Conservation (phyloP, 331 rosid genomes). For the Arachis monticola region DNA sequence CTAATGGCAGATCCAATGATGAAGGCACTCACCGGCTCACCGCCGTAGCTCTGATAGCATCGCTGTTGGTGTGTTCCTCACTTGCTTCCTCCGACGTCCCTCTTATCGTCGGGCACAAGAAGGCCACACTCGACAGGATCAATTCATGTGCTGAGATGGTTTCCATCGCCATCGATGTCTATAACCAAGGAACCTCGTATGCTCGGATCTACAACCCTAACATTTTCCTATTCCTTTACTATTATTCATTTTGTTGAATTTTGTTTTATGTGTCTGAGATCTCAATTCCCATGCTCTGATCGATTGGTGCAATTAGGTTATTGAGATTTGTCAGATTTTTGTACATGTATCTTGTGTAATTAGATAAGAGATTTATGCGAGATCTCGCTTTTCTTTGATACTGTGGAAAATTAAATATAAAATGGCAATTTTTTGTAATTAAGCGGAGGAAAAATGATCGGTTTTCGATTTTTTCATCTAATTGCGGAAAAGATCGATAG, state of each 20-base stretch:
- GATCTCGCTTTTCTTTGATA: conserved; percentile 10
- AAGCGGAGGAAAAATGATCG: conserved; percentile 5
- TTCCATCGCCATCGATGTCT: conserved; percentile 85
- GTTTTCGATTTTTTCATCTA: conserved; percentile 10
- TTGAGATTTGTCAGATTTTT: conserved; percentile 2
- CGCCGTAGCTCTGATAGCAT: conserved; percentile 43
- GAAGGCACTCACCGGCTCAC: conserved; percentile 32
- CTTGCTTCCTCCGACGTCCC: conserved; percentile 78
- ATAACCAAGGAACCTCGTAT: conserved; percentile 94
- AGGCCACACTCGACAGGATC: conserved; percentile 85
- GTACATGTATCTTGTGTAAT: background rate
- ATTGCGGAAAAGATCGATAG: background rate
- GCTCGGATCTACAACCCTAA: conserved; percentile 41
- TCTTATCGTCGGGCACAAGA: conserved; percentile 91
- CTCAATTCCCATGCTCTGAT: conserved; percentile 40
- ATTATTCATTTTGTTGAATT: background rate
- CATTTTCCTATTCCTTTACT: no score
- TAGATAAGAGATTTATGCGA: background rate
- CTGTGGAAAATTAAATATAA: background rate
- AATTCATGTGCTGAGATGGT: conserved; percentile 90
- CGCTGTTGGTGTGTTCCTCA: conserved; percentile 51
- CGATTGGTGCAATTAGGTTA: background rate
- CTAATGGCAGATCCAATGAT: conserved; percentile 65
- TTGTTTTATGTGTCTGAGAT: conserved; percentile 40
- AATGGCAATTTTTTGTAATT: background rate